Evolutionary conservation across 2,329 filamentous ascomycete genomes (phyloP), one percentile per base, ranked within the genome.

Genomic region (Fonsecaea nubica): DNA sequence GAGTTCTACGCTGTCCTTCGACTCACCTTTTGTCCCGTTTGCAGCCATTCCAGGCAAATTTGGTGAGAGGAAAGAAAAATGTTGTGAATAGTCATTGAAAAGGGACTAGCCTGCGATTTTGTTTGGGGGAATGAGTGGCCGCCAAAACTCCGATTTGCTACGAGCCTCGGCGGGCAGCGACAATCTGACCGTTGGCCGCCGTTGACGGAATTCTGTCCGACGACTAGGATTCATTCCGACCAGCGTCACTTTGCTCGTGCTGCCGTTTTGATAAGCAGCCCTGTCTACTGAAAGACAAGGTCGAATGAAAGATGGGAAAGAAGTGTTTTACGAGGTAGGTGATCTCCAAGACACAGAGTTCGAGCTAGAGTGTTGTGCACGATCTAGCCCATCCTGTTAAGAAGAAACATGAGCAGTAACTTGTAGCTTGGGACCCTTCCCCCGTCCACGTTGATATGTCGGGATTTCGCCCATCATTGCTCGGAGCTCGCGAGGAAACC

Each of bases 1-100:
- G 52, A 96, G 84, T 75, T 88, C 84, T 55, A 76, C 58, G 25
- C 60, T 60, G 32, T 66, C 69, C 18, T 61, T 42, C 18, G 42
- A 42, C 38, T 60, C 57, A 10, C 63, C 65, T n/a, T 70, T 57
- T 50, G 62, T 53, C 25, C 59, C 61, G 60, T 66, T 66, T 40
- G 38, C 25, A 9, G 62, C 60, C 66, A 67, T 70, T 58, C 12
- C 62, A 40, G n/a, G 25, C 45, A 42, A 42, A 15, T 57, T 36
- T 32, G 48, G 52, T 10, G 33, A 30, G 36, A 25, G 58, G n/a
- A 53, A 48, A 35, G 25, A 42, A 40, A 63, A 45, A 15, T 50
- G 33, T 45, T 40, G 59, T 35, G 59, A 30, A 62, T 33, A 36
- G 25, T 25, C 55, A 21, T 35, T 32, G 40, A 54, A 53, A 61